Evolutionary conservation across 2,329 filamentous ascomycete species (phyloP).

Genomic region (Cercospora nicotianae): DNA sequence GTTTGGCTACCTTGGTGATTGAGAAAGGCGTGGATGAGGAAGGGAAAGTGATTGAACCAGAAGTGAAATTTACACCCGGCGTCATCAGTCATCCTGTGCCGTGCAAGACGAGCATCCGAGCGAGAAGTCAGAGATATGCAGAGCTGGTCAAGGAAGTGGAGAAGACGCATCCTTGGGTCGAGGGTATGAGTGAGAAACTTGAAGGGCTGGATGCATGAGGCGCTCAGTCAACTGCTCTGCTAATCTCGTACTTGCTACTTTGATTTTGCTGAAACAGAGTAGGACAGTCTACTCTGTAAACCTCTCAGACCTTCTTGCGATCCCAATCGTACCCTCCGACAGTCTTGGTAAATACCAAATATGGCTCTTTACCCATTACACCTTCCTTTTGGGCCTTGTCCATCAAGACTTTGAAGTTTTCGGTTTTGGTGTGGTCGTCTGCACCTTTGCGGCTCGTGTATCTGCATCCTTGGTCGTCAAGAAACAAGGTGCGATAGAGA

Average conservation of each 20-base stretch:
- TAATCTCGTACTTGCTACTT: neutral
- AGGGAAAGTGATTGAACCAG: conserved; percentile 13
- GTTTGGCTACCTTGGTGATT: conserved; percentile 17
- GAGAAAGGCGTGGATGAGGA: conserved; percentile 8
- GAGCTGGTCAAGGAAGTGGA: conserved; percentile 19
- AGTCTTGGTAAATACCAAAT: conserved; percentile 26
- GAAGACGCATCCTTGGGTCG: conserved; percentile 13
- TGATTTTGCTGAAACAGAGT: neutral
- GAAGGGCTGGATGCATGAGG: neutral
- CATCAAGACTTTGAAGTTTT: conserved; percentile 27
- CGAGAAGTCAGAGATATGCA: conserved; percentile 10
- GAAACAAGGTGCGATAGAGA: too few relatives aligned
- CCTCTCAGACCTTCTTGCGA: conserved; percentile 18
- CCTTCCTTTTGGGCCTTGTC: conserved; percentile 24
- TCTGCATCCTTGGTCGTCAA: too few relatives aligned
- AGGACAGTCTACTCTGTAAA: neutral
- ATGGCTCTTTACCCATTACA: conserved; percentile 24
- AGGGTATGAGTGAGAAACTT: neutral
- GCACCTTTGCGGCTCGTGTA: conserved; percentile 26
- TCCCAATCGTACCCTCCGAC: conserved; percentile 29
- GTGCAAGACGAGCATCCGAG: conserved; percentile 14
- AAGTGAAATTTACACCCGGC: conserved; percentile 16
- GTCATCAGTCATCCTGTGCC: conserved; percentile 19
- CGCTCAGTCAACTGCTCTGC: neutral
- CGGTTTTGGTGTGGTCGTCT: conserved; percentile 23